phyloP scores from a whole-genome alignment of 73 alveolate genomes.

The Durusdinium trenchii region DNA sequence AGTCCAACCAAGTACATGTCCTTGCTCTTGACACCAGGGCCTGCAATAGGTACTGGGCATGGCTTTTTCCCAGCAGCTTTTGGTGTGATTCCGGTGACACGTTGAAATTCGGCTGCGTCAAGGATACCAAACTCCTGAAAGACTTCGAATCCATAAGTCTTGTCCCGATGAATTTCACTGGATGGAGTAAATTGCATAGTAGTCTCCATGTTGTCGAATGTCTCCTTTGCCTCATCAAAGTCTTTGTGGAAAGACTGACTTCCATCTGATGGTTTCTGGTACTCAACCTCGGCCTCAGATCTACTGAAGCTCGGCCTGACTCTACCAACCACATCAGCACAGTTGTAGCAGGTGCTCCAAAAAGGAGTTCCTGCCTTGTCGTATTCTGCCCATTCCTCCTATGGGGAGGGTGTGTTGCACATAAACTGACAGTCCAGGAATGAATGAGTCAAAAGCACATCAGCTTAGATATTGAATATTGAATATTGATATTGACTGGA shows the following conservation, averaged over 20 bases:
- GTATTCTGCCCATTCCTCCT: no score
- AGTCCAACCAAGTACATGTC: neutral
- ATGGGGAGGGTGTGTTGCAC: no score
- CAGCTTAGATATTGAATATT: no score
- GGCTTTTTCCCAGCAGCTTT: neutral
- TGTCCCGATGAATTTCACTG: neutral
- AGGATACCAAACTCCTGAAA: neutral
- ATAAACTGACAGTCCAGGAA: no score
- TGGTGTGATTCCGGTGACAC: neutral
- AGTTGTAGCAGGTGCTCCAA: neutral
- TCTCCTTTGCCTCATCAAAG: neutral
- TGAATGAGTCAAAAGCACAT: no score
- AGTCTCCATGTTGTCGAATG: neutral
- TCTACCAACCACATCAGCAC: neutral
- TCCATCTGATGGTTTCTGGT: neutral
- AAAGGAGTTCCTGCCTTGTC: no score
- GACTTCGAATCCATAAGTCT: neutral
- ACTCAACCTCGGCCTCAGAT: neutral
- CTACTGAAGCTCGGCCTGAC: neutral
- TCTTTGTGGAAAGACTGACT: neutral
- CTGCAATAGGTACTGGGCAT: neutral
- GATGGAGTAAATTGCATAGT: neutral
- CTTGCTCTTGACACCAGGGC: neutral
- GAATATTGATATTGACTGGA: no score
- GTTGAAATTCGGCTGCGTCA: neutral